Conservation (phyloP, 2,329 filamentous ascomycete species). For the Hypoxylon sp. region DNA sequence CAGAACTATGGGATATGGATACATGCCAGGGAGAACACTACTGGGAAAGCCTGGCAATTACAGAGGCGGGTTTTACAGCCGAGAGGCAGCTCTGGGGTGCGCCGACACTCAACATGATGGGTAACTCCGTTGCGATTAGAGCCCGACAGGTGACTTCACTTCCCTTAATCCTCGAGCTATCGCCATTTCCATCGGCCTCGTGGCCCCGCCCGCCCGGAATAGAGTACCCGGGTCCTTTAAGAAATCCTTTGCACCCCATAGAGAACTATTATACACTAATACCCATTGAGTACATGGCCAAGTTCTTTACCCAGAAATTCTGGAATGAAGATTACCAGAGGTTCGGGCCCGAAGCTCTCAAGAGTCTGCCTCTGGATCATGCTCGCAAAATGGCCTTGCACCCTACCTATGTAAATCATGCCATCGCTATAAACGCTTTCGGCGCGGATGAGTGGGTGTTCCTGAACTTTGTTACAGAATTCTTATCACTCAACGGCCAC, state of each 20-base stretch:
- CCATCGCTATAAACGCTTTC: rapidly evolving
- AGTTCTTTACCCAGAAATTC: conserved; percentile 50
- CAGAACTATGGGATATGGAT: conserved; percentile 9
- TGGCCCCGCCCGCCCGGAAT: not conserved
- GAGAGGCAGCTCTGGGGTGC: conserved; percentile 46
- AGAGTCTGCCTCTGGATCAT: conserved; percentile 23
- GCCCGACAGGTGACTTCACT: conserved; percentile 17
- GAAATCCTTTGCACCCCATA: not conserved
- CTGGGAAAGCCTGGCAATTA: not conserved
- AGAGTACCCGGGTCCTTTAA: not conserved
- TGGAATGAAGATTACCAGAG: conserved; percentile 45
- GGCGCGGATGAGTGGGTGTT: conserved; percentile 9
- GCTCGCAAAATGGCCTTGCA: conserved; percentile 10
- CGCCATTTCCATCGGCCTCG: conserved; percentile 26
- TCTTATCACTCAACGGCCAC: conserved; percentile 25
- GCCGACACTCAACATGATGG: not conserved
- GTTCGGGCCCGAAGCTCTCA: conserved; percentile 44
- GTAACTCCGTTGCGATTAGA: rapidly evolving
- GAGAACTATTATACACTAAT: conserved; percentile 38
- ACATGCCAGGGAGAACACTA: conserved; percentile 25
- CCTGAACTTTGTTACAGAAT: conserved; percentile 5
- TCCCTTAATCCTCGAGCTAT: conserved; percentile 10
- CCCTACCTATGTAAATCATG: not conserved
- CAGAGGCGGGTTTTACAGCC: conserved; percentile 41
- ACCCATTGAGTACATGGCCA: conserved; percentile 41